phyloP scores from a whole-genome alignment of 345 rosid genomes.

The Syzygium aromaticum region DNA sequence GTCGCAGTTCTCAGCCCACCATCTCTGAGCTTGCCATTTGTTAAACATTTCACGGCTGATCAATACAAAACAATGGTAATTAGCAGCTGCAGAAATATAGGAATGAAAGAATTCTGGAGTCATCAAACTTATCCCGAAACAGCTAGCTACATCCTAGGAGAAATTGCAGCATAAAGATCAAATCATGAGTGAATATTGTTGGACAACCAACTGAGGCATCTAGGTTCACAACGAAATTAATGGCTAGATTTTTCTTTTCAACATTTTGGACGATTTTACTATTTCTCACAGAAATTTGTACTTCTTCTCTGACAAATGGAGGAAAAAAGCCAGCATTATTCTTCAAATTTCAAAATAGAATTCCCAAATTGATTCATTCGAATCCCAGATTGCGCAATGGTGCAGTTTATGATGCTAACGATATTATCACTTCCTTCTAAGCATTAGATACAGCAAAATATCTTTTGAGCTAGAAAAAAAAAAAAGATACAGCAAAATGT shows the following conservation, averaged over 20 bases:
- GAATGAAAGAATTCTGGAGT: neutral
- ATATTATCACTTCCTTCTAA: neutral
- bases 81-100: neutral
- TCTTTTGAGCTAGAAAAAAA: neutral
- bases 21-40: slow-evolving; percentile 95
- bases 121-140: neutral
- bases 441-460: neutral
- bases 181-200: neutral
- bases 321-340: neutral
- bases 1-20: slow-evolving; percentile 95
- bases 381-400: neutral
- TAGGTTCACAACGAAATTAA: neutral
- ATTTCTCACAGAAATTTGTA: neutral
- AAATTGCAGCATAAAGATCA: neutral
- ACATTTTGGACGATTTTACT: neutral
- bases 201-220: neutral
- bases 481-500: neutral
- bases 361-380: neutral
- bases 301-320: neutral
- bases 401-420: neutral
- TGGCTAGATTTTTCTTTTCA: neutral
- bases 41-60: slow-evolving; percentile 89
- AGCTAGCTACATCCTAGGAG: neutral
- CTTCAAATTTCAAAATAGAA: neutral
- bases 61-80: neutral